phyloP scores from a whole-genome alignment of 768 basidiomycete species.

The Trichaptum fuscoviolaceum region DNA sequence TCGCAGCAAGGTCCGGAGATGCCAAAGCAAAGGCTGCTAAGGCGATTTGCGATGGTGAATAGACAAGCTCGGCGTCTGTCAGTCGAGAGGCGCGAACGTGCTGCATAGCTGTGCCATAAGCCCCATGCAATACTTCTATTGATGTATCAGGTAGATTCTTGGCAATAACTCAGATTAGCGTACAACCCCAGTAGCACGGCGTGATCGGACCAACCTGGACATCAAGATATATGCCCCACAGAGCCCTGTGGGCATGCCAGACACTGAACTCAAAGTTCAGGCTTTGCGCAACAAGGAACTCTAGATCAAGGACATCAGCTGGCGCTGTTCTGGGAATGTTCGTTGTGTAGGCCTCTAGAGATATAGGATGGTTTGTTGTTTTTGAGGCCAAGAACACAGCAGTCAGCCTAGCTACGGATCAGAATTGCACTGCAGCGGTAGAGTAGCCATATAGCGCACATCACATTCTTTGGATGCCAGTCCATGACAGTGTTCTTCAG shows the following conservation, averaged over 20 bases:
- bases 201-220: conserved; percentile 55
- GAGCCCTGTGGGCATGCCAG: conserved; percentile 84
- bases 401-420: conserved; percentile 63
- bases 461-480: conserved; percentile 98
- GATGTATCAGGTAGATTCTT: conserved; percentile 56
- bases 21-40: conserved; percentile 70
- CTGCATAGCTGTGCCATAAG: conserved; percentile 62
- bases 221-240: conserved; percentile 88
- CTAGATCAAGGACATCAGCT: conserved; percentile 86
- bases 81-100: conserved; percentile 76
- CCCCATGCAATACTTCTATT: conserved; percentile 41
- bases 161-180: not conserved
- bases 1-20: conserved; percentile 49
- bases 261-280: conserved; percentile 91
- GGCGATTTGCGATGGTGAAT: conserved; percentile 91
- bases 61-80: conserved; percentile 88
- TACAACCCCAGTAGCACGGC: conserved; percentile 1
- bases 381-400: conserved; percentile 94
- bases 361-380: conserved; percentile 92
- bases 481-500: conserved; percentile 98
- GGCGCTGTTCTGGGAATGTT: conserved; percentile 78
- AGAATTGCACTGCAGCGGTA: conserved; percentile 7
- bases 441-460: conserved; percentile 47
- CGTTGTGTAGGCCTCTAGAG: conserved; percentile 77
- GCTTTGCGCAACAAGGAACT: conserved; percentile 94